These are phyloP conservation scores for Tolypocladium album DNA, from an alignment of 2,329 filamentous ascomycete genomes.

Conservation along the genomic window DNA sequence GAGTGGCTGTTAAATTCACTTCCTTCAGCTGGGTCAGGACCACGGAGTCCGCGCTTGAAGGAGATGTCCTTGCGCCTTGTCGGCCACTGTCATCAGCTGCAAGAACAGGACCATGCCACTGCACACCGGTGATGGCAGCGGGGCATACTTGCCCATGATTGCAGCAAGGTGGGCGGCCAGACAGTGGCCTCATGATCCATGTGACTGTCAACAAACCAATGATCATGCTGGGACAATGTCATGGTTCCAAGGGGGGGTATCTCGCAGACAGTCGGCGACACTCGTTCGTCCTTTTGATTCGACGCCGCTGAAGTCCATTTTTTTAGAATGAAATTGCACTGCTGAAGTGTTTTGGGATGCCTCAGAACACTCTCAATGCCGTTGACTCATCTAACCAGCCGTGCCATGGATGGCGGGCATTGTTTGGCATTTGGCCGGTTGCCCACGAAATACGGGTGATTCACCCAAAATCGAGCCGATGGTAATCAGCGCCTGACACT, in stretches of 20 bases:
- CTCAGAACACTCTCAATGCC: neutral
- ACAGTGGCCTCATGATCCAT: slow-evolving; percentile 10
- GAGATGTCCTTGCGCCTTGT: neutral
- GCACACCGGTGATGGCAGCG: slow-evolving; percentile 3
- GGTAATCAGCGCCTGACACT: neutral
- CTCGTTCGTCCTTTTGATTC: neutral
- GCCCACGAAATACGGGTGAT: neutral
- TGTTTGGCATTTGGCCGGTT: neutral
- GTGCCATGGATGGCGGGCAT: neutral
- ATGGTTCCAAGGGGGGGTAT: neutral
- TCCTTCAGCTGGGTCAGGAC: neutral
- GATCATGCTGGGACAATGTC: neutral
- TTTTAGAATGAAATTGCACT: neutral
- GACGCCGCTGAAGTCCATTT: neutral
- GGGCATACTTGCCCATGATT: slow-evolving; percentile 5
- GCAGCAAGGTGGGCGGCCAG: slow-evolving; percentile 1
- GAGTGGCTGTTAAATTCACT: neutral
- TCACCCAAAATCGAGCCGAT: neutral
- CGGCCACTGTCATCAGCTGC: neutral
- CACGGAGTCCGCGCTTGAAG: neutral
- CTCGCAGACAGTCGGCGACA: neutral
- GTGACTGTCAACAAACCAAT: slow-evolving; percentile 9
- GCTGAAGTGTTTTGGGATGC: no score
- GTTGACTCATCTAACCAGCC: neutral
- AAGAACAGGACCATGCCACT: slow-evolving; percentile 4